A percentile compares a stretch with the other conserved stretches of the same genome.
Conservation (phyloP, 208 protist genomes). For the Spongospora subterranea region DNA sequence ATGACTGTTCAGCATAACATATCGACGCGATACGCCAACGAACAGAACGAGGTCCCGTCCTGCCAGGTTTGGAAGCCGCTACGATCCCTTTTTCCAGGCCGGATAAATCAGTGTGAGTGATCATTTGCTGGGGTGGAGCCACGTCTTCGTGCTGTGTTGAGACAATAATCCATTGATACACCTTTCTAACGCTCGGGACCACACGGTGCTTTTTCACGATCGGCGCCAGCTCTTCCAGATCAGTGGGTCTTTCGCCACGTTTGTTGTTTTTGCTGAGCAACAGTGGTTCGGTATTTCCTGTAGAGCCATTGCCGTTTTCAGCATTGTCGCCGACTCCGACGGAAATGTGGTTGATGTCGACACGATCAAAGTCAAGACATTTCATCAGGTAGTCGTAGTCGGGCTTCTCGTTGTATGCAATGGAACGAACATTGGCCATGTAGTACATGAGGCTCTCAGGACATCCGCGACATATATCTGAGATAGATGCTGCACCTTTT, state of each 20-base stretch:
- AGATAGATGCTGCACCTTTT: constrained; percentile 91
- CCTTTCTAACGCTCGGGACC: neutral
- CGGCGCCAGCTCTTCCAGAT: neutral
- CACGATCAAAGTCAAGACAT: constrained; percentile 38
- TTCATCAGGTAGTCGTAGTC: constrained; percentile 60
- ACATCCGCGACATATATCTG: constrained; percentile 83
- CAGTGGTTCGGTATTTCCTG: neutral
- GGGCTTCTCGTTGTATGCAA: constrained; percentile 60
- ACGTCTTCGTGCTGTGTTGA: constrained; percentile 18
- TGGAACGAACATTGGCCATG: neutral
- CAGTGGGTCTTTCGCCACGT: neutral
- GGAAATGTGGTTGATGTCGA: neutral
- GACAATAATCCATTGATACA: constrained; percentile 50
- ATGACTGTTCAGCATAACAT: neutral
- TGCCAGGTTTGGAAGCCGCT: neutral
- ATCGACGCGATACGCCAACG: neutral
- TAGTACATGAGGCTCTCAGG: constrained; percentile 49
- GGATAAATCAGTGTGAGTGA: neutral
- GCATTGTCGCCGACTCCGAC: neutral
- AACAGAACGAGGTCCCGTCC: neutral
- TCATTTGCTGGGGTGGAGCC: neutral
- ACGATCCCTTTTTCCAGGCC: neutral
- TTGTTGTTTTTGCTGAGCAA: neutral
- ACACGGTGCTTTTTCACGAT: neutral
- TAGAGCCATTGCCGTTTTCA: neutral